Base-by-base conservation (phyloP, 345 rosid genomes). In the Hirschfeldia incana region DNA sequence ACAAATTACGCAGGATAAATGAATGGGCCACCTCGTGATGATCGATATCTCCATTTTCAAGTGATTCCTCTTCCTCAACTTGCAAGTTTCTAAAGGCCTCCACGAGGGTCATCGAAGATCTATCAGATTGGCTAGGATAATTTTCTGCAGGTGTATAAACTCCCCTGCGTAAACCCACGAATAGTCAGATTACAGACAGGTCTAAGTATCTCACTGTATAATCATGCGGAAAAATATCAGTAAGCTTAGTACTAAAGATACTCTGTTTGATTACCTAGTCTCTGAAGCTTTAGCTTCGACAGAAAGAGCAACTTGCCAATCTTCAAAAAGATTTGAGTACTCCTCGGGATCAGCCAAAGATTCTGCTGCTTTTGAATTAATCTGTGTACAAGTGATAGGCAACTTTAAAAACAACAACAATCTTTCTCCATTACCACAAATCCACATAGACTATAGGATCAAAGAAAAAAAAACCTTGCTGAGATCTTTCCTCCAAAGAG, bases 301-400 rank as follows among this genome's bases (percentile, higher is more conserved):
- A 37, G 98, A 89, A 65, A 93, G 88, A 49, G 97, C 93, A 74
- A 91, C 87, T 88, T 93, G 97, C 99, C 98, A 91, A 89, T 95
- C 97, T 68, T 95, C 98, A 87, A 95, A 95, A 81, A 95, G 70
- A 87, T 95, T 95, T 63, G 98, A 84, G 83, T 95, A 95, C 87
- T 95, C 99, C 78, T 88, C 93, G 79, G 98, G 97, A 87, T 95
- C 99, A 7, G 99, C 98, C 86, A 95, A 84, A 76, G 98, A 93
- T 76, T 95, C 99, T 53, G 99, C 97, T 37, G 99, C 99, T 81
- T 93, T 93, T 67, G 98, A 87, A 84, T 95, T 95, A 72, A 95
- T 90, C 99, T 95, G 87, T 60, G 57, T 4, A 80, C n/a, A 65
- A 55, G 73, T 70, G 17, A 64, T 64, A 68, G 53, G 42, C 10